Base-by-base conservation (phyloP, 257 asterid genomes). In the Penstemon eatonii region DNA sequence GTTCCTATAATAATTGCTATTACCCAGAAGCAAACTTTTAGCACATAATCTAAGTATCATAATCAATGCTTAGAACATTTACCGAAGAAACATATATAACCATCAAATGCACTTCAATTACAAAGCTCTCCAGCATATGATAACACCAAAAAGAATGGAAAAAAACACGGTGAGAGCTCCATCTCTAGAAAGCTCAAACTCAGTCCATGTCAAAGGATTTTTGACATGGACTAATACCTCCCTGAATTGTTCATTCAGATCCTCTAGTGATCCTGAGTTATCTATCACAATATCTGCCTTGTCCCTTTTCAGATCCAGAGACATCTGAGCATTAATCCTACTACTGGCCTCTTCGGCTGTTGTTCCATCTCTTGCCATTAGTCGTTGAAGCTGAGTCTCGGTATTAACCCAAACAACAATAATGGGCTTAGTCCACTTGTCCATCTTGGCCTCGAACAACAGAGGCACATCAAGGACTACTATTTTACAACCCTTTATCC, bases 391-490 rank as follows among this genome's bases (percentile, higher is more conserved):
- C 78, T 91, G 97, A 74, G 96, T 94, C 78, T 82, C 79, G 3
- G 89, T 92, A 68, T 87, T 89, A 59, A 86, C 95, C 97, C 95
- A 94, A 65, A 94, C 90, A 56, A 94, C 98, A 67, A 91, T 75
- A 43, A 86, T 80, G 63, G 97, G 96, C 55, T 82, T 87, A 55
- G 99, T 89, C 96, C 96, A 91, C 64, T 66, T 84, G 78, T 86
- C 92, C 78, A 94, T 81, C 79, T 89, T 89, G 73, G 90, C 93
- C 80, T 94, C 96, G 73, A 94, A 91, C 84, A 94, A 77, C 78
- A 94, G 80, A 68, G 98, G 99, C 65, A 94, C 93, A 60, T 94
- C 99, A 15, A 94, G 96, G 75, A 91, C 88, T 51, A 91, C 87
- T 49, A 73, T 71, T 55, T 82, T 82, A 57, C 77, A 85, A 51